Conservation (phyloP, 106 monocot species). For the Phalaenopsis aphrodite region DNA sequence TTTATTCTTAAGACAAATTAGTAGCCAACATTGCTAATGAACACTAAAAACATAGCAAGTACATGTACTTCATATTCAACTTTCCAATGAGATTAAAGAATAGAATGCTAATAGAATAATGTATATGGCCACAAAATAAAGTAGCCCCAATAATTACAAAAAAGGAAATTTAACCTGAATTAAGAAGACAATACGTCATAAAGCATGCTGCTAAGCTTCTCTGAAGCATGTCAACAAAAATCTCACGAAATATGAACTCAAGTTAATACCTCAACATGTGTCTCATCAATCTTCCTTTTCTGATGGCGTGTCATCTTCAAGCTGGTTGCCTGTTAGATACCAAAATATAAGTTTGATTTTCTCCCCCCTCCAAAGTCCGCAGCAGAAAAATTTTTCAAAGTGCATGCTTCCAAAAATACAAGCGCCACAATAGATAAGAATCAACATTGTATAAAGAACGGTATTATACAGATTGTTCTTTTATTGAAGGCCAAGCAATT, state of each 20-base stretch:
- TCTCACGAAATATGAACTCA: background rate
- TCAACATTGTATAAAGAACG: background rate
- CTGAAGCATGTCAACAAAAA: too few relatives aligned
- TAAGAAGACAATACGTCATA: background rate
- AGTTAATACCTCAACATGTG: slow-evolving; percentile 81
- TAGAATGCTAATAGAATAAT: background rate
- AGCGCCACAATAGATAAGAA: background rate
- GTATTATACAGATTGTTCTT: background rate
- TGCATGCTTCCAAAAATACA: background rate
- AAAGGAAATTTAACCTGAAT: background rate
- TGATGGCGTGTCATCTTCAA: slow-evolving; percentile 98
- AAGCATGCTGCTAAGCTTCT: background rate
- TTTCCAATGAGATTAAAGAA: background rate
- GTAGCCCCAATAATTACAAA: background rate
- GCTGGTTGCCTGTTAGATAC: slow-evolving; percentile 62
- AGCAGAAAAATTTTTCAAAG: background rate
- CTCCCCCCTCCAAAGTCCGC: background rate
- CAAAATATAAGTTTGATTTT: background rate
- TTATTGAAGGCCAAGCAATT: background rate
- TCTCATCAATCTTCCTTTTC: slow-evolving; percentile 96
- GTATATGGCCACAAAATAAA: background rate
- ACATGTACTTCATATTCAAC: background rate
- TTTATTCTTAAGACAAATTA: background rate
- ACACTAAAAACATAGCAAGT: background rate
- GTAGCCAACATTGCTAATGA: background rate